phyloP scores from a whole-genome alignment of 2,329 filamentous ascomycete genomes.

The Escovopsis sp. region DNA sequence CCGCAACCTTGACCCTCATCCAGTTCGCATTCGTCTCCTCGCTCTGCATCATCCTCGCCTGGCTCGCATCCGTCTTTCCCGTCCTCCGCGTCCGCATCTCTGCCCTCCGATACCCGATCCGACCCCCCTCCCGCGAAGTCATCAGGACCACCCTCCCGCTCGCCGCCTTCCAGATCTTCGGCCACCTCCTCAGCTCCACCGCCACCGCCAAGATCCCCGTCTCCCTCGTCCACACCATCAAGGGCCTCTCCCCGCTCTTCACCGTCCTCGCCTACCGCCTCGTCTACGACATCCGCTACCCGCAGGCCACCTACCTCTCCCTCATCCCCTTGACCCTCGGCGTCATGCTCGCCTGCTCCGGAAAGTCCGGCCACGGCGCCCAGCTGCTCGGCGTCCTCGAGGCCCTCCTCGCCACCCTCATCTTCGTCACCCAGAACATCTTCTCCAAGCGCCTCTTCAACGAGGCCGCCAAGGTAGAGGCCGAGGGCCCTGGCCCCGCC shows the following conservation, averaged over 20 bases:
- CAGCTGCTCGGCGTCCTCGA: conserved; percentile 84
- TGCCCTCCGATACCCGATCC: conserved; percentile 70
- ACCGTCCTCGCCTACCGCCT: conserved; percentile 87
- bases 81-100: conserved; percentile 55
- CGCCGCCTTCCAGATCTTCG: conserved; percentile 81
- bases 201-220: conserved; percentile 92
- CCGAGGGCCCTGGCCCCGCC: conserved; percentile 46
- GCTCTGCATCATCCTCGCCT: conserved; percentile 70
- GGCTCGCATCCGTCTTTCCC: conserved; percentile 59
- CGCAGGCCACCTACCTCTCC: conserved; percentile 71
- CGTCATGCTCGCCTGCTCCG: conserved; percentile 93
- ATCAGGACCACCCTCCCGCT: conserved; percentile 80
- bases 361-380: conserved; percentile 59
- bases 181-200: conserved; percentile 85
- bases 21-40: conserved; percentile 89
- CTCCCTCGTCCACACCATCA: conserved; percentile 95
- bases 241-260: conserved; percentile 88
- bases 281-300: conserved; percentile 79
- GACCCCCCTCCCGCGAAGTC: conserved; percentile 64
- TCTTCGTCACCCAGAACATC: conserved; percentile 97
- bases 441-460: conserved; percentile 98
- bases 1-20: conserved; percentile 77
- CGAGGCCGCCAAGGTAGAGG: conserved; percentile 72
- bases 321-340: conserved; percentile 81
- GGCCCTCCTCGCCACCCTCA: conserved; percentile 75